Evolutionary conservation across 2,329 filamentous ascomycete genomes (phyloP), one percentile per base, ranked within the genome.

Genomic region (Penicillium sp.): DNA sequence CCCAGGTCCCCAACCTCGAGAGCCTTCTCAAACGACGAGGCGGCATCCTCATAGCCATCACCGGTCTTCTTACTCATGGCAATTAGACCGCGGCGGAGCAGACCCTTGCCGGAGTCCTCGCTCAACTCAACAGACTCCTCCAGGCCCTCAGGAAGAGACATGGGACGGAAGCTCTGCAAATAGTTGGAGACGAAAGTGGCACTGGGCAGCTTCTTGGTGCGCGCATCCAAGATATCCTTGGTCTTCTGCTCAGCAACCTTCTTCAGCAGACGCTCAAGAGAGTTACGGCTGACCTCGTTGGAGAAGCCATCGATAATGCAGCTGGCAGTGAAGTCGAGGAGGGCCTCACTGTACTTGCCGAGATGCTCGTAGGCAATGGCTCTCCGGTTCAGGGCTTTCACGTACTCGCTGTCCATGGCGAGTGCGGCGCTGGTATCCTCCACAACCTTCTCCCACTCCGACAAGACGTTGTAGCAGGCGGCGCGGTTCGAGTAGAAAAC

Each of bases 401-500:
- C 84, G 69, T 98, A 98, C 74, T 95, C 87, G 59, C 86, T 86
- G 69, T 98, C 89, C 71, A 98, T 86, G 67, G 81, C 86, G 72
- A 98, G 85, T 55, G 93, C 93, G 44, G 93, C 91, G 26, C 88
- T 96, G 46, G 93, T 97, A 67, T 98, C 93, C 63, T 95, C 91
- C 53, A 98, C 86, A 47, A 97, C 93, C 76, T 93, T 91, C 40
- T 94, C 86, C 89, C 91, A 98, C 62, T 95, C 80, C 56, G 82
- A 84, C 66, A 93, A 82, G 57, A 93, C 89, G 68, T 95, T 97
- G 76, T 89, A 94, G 79, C 93, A 98, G 44, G 93, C 93, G 47
- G 93, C 93, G 61, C 93, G 86, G 79, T 98, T 98, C 55, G 93
- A 97, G 79, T 94, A 98, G 78, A 93, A 98, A 68, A 98, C 90